Conservation (phyloP, 2,329 filamentous ascomycete species). For the Diaporthe velutina region DNA sequence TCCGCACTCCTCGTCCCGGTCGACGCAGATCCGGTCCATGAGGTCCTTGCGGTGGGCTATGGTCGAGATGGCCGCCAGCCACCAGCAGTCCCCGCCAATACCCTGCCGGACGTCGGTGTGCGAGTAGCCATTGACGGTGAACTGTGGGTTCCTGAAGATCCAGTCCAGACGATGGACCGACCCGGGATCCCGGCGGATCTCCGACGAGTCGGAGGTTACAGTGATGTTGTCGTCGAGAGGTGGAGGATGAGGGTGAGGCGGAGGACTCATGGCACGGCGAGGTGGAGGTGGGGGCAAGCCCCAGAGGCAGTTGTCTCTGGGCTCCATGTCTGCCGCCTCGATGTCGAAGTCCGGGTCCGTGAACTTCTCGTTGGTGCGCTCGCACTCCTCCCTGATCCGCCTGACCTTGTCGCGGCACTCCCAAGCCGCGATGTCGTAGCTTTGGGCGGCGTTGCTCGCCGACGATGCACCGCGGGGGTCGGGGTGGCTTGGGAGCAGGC, state of each 20-base stretch:
- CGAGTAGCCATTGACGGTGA: constrained; percentile 55
- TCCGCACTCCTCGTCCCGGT: constrained; percentile 74
- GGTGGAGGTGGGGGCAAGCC: constrained; percentile 41
- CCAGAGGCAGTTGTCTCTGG: constrained; percentile 52
- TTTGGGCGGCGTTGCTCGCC: constrained; percentile 54
- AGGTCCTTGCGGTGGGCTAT: constrained; percentile 75
- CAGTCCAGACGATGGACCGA: constrained; percentile 58
- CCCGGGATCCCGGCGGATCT: constrained; percentile 44
- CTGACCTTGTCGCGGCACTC: constrained; percentile 56
- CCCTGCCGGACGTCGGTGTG: constrained; percentile 59
- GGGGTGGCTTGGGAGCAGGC: constrained; percentile 46
- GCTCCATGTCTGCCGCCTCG: constrained; percentile 50
- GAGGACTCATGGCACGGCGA: background rate
- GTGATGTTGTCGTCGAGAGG: background rate
- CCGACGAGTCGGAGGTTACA: background rate
- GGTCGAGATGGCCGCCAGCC: constrained; percentile 77
- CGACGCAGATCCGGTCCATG: constrained; percentile 77
- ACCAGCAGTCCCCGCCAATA: constrained; percentile 74
- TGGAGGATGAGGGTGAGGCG: background rate
- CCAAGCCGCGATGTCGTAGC: constrained; percentile 56
- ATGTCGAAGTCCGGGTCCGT: constrained; percentile 60
- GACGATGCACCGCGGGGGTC: constrained; percentile 46
- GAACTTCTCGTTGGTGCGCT: constrained; percentile 60
- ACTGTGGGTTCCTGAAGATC: constrained; percentile 57
- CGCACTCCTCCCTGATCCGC: constrained; percentile 56